Base-by-base conservation (phyloP, 768 basidiomycete genomes). In the Tricholoma flavovirens region DNA sequence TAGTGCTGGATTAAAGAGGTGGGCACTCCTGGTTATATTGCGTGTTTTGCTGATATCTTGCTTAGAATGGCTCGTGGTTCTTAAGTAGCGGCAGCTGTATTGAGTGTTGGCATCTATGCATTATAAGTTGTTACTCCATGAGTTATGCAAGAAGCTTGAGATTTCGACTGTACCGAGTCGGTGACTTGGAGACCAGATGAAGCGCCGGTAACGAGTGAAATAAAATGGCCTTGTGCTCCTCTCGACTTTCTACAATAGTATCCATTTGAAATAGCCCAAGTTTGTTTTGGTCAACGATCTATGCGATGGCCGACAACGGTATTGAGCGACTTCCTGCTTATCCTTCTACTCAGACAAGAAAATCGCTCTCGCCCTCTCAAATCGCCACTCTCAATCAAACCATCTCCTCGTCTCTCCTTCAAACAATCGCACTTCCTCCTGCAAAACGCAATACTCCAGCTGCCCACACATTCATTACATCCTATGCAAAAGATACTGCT, bases 401-500 rank as follows among this genome's bases (percentile, higher is more conserved):
- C 15, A 77, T 88, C 35, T 73, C 78, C 0, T 67, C 71, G 14
- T 71, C 77, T 14, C 71, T 88, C n/a, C 62, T 66, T 9, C 72
- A 77, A 53, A 71, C 74, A 3, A 73, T 87, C 5, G 62, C 74
- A 5, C 66, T 87, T 17, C 78, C 83, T 8, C 68, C 77, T 10
- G 61, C 70, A 0, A 79, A 84, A 59, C 73, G 74, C 5, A 74
- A 82, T 56, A 74, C 71, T 0, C 65, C 75, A 0, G 71, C 81
- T 0, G 74, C 78, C 1, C 69, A 72, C 17, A 62, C 65, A 2
- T 88, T 86, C 63, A 17, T 89, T 43, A 71, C 77, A 12, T 79
- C 80, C 7, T 90, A 86, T 58, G 79, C 76, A 11, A 74, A 75
- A 55, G 83, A 88, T 60, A 67, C 69, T 1, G 85, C 87, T 8